Percentiles rank a stretch among this genome's conserved stretches.
phyloP scores from a whole-genome alignment of 2,329 filamentous ascomycete genomes.

The Setomelanomma holmii region DNA sequence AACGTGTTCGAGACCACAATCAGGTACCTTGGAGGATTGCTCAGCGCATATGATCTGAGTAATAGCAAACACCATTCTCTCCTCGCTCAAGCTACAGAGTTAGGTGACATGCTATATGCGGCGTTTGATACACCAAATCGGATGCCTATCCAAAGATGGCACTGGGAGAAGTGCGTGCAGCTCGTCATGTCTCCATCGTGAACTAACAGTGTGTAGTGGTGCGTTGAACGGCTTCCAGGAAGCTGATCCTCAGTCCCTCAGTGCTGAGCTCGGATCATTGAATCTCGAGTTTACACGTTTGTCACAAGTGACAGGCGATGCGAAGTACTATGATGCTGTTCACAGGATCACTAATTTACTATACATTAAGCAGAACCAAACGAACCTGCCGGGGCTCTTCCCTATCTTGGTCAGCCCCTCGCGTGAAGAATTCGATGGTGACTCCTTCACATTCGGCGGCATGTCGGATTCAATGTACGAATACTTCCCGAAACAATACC shows the following conservation, averaged over 20 bases:
- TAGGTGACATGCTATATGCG: slow-evolving; percentile 54
- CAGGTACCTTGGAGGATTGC: slow-evolving; percentile 47
- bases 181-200: neutral
- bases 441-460: slow-evolving; percentile 60
- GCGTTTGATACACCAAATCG: slow-evolving; percentile 54
- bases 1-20: slow-evolving; percentile 53
- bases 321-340: slow-evolving; percentile 50
- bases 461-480: slow-evolving; percentile 66
- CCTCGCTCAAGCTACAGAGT: slow-evolving; percentile 48
- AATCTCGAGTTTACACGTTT: slow-evolving; percentile 50
- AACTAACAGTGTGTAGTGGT: slow-evolving; percentile 31
- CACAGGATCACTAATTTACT: slow-evolving; percentile 45
- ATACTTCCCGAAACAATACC: slow-evolving; percentile 68
- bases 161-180: slow-evolving; percentile 44
- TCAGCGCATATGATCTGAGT: slow-evolving; percentile 49
- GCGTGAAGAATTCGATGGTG: slow-evolving; percentile 34
- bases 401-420: slow-evolving; percentile 43
- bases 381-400: slow-evolving; percentile 47
- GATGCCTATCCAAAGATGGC: slow-evolving; percentile 50
- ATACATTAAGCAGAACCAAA: slow-evolving; percentile 44
- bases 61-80: slow-evolving; percentile 44
- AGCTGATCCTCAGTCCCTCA: slow-evolving; percentile 38
- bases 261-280: slow-evolving; percentile 48
- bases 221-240: slow-evolving; percentile 39
- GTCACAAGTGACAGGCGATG: slow-evolving; percentile 47